Evolutionary conservation across 2,329 filamentous ascomycete genomes (phyloP).

Genomic region (Akanthomyces muscarius): DNA sequence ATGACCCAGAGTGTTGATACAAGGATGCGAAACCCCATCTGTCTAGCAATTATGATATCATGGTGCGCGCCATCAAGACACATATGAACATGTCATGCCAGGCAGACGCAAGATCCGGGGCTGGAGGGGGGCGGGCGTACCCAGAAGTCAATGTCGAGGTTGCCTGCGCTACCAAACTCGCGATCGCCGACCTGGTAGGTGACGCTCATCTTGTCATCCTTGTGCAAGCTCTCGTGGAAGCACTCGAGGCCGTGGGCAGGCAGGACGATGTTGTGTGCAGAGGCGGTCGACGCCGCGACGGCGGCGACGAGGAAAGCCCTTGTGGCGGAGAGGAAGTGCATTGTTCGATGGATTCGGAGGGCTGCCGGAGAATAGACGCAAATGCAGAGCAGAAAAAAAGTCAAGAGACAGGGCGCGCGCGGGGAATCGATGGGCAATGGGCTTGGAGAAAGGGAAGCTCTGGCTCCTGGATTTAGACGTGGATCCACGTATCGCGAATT

Average conservation of each 20-base stretch:
- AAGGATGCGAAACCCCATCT: neutral
- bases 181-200: conserved; percentile 97
- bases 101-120: neutral
- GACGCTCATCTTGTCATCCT: conserved; percentile 96
- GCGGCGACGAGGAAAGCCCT: conserved; percentile 40
- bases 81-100: neutral
- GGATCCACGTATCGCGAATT: conserved; percentile 20
- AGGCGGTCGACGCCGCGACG: conserved; percentile 51
- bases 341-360: conserved; percentile 24
- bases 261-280: conserved; percentile 94
- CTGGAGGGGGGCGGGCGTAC: conserved; percentile 49
- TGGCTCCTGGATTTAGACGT: conserved; percentile 16
- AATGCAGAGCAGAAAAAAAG: neutral
- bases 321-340: conserved; percentile 44
- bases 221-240: conserved; percentile 91
- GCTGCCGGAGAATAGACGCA: neutral
- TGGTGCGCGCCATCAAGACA: neutral
- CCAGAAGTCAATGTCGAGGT: conserved; percentile 97
- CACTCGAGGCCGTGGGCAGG: conserved; percentile 92
- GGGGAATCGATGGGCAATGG: conserved; percentile 1
- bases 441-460: conserved; percentile 16
- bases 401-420: neutral
- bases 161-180: conserved; percentile 91
- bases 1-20: neutral
- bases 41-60: neutral